Conservation (phyloP, 805 yeast genomes). For the Ogataea degrootiae region DNA sequence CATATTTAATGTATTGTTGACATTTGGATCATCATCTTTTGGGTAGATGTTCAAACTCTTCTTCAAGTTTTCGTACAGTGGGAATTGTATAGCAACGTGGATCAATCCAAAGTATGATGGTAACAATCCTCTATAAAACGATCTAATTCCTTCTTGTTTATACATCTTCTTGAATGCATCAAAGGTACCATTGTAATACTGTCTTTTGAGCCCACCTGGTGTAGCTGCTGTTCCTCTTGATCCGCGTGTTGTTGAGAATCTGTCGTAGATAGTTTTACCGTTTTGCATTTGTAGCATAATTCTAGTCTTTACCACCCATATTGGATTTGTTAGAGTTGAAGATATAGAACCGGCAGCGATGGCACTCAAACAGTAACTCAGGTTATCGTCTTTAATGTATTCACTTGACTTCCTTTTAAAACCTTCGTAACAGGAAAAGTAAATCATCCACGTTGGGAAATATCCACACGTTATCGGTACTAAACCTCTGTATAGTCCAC, state of each 20-base stretch:
- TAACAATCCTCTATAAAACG: constrained; percentile 83
- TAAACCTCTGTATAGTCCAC: constrained; percentile 85
- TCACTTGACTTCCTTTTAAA: constrained; percentile 45
- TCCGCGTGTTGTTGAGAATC: constrained; percentile 20
- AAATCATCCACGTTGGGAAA: constrained; percentile 96
- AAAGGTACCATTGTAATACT: constrained; percentile 65
- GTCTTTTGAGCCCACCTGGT: constrained; percentile 16
- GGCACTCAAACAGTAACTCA: constrained; percentile 55
- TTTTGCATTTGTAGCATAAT: constrained; percentile 76
- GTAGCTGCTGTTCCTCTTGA: constrained; percentile 16
- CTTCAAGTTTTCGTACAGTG: constrained; percentile 82
- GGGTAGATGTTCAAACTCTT: constrained; percentile 32
- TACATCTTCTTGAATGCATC: constrained; percentile 84
- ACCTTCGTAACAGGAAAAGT: constrained; percentile 83
- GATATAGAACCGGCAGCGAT: constrained; percentile 86
- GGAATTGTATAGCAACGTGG: constrained; percentile 96
- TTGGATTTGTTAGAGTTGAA: constrained; percentile 84
- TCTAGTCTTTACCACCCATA: constrained; percentile 96
- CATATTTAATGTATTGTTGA: constrained; percentile 1
- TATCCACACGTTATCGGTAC: constrained; percentile 92
- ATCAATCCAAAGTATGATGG: constrained; percentile 87
- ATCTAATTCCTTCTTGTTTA: constrained; percentile 68
- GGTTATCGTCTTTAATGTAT: constrained; percentile 22
- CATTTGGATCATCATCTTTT: constrained; percentile 3
- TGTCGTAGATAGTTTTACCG: constrained; percentile 35